phyloP scores from a whole-genome alignment of 768 basidiomycete species.

The Lactarius hengduanensis region DNA sequence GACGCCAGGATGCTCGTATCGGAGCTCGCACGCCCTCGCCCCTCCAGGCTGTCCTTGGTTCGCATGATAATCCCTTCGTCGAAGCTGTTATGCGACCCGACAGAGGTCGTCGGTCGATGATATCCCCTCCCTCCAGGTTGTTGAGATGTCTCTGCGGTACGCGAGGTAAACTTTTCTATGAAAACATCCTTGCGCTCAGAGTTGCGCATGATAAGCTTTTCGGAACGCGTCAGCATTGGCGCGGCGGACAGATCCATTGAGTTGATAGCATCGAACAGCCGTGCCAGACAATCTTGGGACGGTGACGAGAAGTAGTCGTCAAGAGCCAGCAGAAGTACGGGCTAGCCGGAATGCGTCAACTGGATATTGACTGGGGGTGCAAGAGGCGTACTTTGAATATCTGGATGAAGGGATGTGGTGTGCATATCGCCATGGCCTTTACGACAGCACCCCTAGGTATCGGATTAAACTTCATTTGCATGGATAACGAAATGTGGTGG shows the following conservation, averaged over 20 bases:
- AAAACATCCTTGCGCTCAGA: constrained; percentile 93
- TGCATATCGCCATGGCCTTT: constrained; percentile 93
- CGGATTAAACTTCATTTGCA: neutral
- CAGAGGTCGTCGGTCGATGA: constrained; percentile 31
- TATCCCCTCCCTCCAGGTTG: constrained; percentile 6
- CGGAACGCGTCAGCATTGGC: constrained; percentile 73
- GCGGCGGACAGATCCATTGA: constrained; percentile 82
- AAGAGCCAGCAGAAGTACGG: constrained; percentile 87
- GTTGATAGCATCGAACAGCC: constrained; percentile 91
- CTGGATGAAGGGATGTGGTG: constrained; percentile 90
- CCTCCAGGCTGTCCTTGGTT: constrained; percentile 20
- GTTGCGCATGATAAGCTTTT: constrained; percentile 86
- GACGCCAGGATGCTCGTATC: constrained; percentile 15
- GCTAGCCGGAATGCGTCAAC: constrained; percentile 49
- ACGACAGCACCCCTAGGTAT: constrained; percentile 83
- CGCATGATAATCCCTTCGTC: constrained; percentile 63
- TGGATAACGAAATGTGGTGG: constrained; percentile 10
- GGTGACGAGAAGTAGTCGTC: constrained; percentile 93
- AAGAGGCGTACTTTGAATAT: constrained; percentile 76
- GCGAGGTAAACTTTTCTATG: constrained; percentile 65
- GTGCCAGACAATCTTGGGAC: constrained; percentile 84
- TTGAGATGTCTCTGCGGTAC: constrained; percentile 13
- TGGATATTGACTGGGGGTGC: neutral
- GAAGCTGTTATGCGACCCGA: constrained; percentile 63
- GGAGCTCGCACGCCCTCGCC: constrained; percentile 19